phyloP scores from a whole-genome alignment of 2,329 filamentous ascomycete genomes.

The Iodosphaeria phyllophila region DNA sequence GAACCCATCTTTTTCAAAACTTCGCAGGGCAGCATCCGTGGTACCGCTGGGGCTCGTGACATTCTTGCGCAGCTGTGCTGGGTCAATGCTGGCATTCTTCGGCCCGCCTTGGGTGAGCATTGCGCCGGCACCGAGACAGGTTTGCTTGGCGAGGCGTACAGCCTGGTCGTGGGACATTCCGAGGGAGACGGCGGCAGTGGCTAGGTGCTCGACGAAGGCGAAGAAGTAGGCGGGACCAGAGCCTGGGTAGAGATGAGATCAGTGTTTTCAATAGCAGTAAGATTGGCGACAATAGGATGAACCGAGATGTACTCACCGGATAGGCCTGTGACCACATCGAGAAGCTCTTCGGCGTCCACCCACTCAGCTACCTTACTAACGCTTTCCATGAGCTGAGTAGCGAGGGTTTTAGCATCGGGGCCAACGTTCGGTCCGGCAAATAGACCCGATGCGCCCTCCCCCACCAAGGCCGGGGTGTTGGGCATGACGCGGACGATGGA shows the following conservation, averaged over 20 bases:
- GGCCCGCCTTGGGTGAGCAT: slow-evolving; percentile 30
- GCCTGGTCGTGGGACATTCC: slow-evolving; percentile 28
- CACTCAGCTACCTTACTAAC: slow-evolving; percentile 29
- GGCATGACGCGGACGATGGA: slow-evolving; percentile 32
- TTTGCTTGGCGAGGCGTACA: slow-evolving; percentile 28
- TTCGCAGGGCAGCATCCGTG: slow-evolving; percentile 27
- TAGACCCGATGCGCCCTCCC: slow-evolving; percentile 28
- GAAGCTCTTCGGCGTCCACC: slow-evolving; percentile 27
- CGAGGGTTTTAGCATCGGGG: slow-evolving; percentile 20
- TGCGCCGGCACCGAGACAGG: slow-evolving; percentile 29
- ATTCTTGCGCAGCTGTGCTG: slow-evolving; percentile 27
- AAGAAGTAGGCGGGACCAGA: slow-evolving; percentile 34
- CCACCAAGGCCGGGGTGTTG: slow-evolving; percentile 30
- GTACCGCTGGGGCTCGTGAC: slow-evolving; percentile 34
- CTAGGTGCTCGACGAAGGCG: slow-evolving; percentile 30
- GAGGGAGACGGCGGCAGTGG: slow-evolving; percentile 21
- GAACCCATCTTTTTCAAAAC: slow-evolving; percentile 24
- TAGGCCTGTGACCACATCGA: slow-evolving; percentile 30
- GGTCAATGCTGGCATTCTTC: slow-evolving; percentile 24
- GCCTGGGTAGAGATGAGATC: slow-evolving; percentile 12
- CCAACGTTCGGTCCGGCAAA: slow-evolving; percentile 24
- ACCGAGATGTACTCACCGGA: slow-evolving; percentile 19
- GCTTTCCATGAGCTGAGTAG: slow-evolving; percentile 21
- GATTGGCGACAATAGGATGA: background rate
- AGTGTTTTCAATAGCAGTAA: background rate